Evolutionary conservation across 257 asterid species (phyloP).

Genomic region (Solanum piurae): DNA sequence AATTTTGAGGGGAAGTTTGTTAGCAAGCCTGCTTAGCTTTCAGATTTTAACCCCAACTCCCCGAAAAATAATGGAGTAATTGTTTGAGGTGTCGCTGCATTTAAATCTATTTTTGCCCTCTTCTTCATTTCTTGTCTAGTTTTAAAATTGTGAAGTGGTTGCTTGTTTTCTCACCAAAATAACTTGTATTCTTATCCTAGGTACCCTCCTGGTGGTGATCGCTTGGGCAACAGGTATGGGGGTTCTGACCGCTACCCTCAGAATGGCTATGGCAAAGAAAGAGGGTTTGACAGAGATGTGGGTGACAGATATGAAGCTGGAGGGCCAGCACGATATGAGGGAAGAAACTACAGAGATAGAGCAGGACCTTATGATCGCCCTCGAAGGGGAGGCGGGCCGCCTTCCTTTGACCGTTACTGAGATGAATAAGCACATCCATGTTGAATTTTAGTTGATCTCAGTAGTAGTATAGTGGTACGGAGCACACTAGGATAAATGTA

Average conservation of each 20-base stretch:
- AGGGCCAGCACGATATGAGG: slow-evolving; percentile 6
- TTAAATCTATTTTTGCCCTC: background rate
- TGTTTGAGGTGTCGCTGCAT: background rate
- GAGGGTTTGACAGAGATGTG: background rate
- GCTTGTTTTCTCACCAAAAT: background rate
- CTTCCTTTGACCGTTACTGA: slow-evolving; percentile 7
- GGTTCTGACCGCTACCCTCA: slow-evolving; percentile 60
- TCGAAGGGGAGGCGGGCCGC: slow-evolving; percentile 1
- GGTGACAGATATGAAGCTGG: slow-evolving; percentile 7
- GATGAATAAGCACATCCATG: background rate
- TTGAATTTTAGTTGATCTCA: background rate
- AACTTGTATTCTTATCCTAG: slow-evolving; percentile 14
- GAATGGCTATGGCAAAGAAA: slow-evolving; percentile 38
- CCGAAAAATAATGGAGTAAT: background rate
- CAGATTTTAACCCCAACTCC: background rate
- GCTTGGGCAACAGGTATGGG: slow-evolving; percentile 60
- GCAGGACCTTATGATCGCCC: slow-evolving; percentile 11
- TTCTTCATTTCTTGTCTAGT: background rate
- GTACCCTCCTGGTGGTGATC: slow-evolving; percentile 58
- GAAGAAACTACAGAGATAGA: slow-evolving; percentile 6
- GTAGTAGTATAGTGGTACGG: background rate
- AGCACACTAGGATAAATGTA: background rate
- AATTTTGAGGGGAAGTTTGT: background rate
- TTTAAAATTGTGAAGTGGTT: background rate
- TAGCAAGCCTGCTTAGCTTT: background rate